Evolutionary conservation across 2,329 filamentous ascomycete genomes (phyloP), one percentile per base, ranked within the genome.

Genomic region (Nemania serpens): DNA sequence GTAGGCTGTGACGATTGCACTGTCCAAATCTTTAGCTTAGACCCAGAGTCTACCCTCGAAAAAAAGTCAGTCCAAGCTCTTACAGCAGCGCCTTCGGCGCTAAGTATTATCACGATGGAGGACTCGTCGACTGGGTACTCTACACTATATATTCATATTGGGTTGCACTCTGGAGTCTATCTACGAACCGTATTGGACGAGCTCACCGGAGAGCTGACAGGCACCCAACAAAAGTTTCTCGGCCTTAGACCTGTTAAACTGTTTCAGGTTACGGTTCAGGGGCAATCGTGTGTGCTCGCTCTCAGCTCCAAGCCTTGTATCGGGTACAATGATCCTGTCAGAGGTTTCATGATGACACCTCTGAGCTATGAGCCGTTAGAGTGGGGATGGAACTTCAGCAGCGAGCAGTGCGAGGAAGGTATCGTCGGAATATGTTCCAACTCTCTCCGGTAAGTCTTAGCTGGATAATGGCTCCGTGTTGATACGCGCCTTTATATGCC

Each of bases 171-270:
- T 33, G 95, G 96, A 58, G 93, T 99, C 11, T 99, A 99, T 73
- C 86, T 99, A 22, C 88, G 96, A 46, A 98, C 95, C 0, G 91
- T 97, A 5, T 81, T 99, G 15, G 95, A 99, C 70, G 96, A 98
- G 73, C 86, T 97, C 42, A 98, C 93, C 2, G 96, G 96, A 60
- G 95, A 99, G 74, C 82, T 99, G 37, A 96, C 93, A 1, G 94
- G 99, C 73, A 98, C 94, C 0, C 85, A 95, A 47, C 95, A 95
- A 62, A 93, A 96, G 58, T 99, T 99, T 39, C 36, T 39, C 15
- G 36, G 36, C 4, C 11, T 39, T 10, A 39, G 15, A 39, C 15
- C 36, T n/a, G 36, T 39, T n/a, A 39, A 39, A 10, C 36, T 39
- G 11, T 39, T 39, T 39, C 36, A 12, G 36, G 15, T 39, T 39